These are phyloP conservation scores for Apiospora saccharicola DNA, from an alignment of 2,329 filamentous ascomycete species.

Conservation along the genomic window DNA sequence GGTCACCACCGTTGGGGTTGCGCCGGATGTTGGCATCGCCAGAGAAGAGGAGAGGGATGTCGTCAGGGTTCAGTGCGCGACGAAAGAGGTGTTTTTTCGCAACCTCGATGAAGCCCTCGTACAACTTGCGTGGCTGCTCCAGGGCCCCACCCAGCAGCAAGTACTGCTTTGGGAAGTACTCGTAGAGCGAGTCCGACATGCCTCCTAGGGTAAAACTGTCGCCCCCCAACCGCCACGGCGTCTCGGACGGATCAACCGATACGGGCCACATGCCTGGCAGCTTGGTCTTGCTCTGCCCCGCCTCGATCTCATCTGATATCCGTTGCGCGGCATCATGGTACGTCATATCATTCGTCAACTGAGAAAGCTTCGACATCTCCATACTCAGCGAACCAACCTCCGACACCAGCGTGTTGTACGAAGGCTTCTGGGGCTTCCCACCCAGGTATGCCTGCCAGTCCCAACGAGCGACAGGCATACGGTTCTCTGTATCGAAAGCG, in stretches of 20 bases:
- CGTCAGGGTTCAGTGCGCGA: constrained; percentile 65
- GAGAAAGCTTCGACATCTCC: constrained; percentile 43
- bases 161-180: constrained; percentile 60
- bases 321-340: constrained; percentile 43
- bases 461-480: constrained; percentile 42
- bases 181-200: constrained; percentile 53
- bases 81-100: constrained; percentile 69
- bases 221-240: constrained; percentile 59
- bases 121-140: constrained; percentile 66
- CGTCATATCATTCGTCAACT: constrained; percentile 41
- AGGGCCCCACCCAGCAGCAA: constrained; percentile 65
- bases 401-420: constrained; percentile 35
- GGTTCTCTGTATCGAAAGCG: constrained; percentile 43
- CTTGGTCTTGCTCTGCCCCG: constrained; percentile 43
- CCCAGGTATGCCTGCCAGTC: constrained; percentile 33
- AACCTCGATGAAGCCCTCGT: constrained; percentile 65
- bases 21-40: constrained; percentile 45
- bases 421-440: constrained; percentile 34
- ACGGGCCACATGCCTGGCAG: constrained; percentile 71
- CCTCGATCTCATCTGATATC: constrained; percentile 37
- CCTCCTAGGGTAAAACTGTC: constrained; percentile 45
- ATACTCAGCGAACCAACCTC: constrained; percentile 43
- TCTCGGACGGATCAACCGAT: constrained; percentile 60
- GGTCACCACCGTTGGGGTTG: not conserved
- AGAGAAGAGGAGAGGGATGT: constrained; percentile 67